Evolutionary conservation across 148 eudicot genomes (phyloP).

Genomic region (Arbutus unedo): DNA sequence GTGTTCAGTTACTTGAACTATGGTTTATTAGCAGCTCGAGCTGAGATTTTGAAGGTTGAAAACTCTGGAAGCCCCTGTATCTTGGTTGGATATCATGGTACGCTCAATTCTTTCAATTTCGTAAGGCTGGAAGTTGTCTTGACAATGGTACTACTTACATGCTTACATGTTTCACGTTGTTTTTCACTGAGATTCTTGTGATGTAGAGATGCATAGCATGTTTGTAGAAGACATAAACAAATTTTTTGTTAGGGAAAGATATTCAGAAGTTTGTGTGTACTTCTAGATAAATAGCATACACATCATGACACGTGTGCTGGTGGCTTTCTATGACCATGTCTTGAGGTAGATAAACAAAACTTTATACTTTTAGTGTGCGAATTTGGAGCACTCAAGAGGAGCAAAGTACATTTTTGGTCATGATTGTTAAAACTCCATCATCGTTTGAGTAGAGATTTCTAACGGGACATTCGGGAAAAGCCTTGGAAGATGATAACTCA

Average conservation of each 20-base stretch:
- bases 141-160: neutral
- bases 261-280: neutral
- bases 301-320: conserved; percentile 9
- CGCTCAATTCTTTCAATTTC: conserved; percentile 12
- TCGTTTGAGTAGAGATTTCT: neutral
- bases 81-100: conserved; percentile 73
- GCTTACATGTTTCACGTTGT: neutral
- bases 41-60: conserved; percentile 78
- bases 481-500: neutral
- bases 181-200: neutral
- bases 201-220: neutral
- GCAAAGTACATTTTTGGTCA: neutral
- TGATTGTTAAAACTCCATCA: neutral
- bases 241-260: neutral
- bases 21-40: conserved; percentile 97
- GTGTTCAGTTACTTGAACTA: conserved; percentile 79
- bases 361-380: neutral
- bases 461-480: neutral
- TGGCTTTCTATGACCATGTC: conserved; percentile 1
- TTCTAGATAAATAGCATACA: neutral
- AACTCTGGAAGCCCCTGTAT: conserved; percentile 74
- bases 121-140: conserved; percentile 7
- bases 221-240: neutral
- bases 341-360: neutral
- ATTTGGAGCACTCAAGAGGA: neutral